These are phyloP conservation scores for Croton laevigatus DNA, from an alignment of 441 rosid genomes.

Conservation along the genomic window DNA sequence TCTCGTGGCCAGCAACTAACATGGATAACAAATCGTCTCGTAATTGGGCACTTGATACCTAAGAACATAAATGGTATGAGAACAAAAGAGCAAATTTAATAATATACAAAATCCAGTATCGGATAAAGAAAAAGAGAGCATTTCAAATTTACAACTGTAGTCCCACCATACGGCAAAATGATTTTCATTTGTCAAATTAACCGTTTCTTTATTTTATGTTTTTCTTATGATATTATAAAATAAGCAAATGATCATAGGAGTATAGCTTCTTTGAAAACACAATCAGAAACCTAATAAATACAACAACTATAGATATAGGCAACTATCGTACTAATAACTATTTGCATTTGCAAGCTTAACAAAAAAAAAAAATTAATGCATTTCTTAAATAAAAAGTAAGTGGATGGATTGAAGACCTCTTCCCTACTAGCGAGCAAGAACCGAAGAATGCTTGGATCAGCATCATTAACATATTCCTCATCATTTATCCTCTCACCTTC, in stretches of 20 bases:
- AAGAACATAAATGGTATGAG: conserved; percentile 15
- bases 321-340: neutral
- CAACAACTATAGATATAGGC: neutral
- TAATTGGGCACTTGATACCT: conserved; percentile 83
- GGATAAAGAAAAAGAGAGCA: neutral
- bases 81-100: conserved; percentile 2
- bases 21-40: conserved; percentile 89
- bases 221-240: neutral
- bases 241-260: neutral
- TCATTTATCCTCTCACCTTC: conserved; percentile 83
- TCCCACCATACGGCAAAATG: neutral
- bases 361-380: neutral
- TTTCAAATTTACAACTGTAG: neutral
- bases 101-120: neutral
- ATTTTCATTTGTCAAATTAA: neutral
- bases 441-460: conserved; percentile 89
- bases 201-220: neutral
- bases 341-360: neutral
- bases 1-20: conserved; percentile 97
- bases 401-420: conserved; percentile 47
- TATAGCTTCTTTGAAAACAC: neutral
- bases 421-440: conserved; percentile 95
- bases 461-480: conserved; percentile 90
- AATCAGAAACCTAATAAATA: neutral
- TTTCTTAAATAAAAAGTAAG: neutral